Evolutionary conservation across 2,329 filamentous ascomycete species (phyloP), one percentile per base, ranked within the genome.

Genomic region (Zymoseptoria brevis): DNA sequence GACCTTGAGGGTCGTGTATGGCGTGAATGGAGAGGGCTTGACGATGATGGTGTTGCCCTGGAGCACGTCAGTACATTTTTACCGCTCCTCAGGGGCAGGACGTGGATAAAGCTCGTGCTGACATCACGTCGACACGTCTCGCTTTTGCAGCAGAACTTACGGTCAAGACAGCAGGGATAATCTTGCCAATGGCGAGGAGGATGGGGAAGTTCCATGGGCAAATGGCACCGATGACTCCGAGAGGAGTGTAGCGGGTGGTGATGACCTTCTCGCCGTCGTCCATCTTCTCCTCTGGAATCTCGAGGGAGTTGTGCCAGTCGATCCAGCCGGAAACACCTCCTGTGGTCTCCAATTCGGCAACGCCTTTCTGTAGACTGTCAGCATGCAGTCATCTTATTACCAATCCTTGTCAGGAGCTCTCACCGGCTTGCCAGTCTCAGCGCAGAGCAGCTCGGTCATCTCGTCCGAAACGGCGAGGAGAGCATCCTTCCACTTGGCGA

Each of bases 1-100:
- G n/a, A 85, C 67, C 71, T 87, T 87, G 48, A 88, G 74, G 3
- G 75, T 74, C 1, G 76, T 78, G 70, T 84, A 85, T 5, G 83
- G 82, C 0, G 83, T 83, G 68, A 80, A 84, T 0, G 80, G 80
- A 22, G 68, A 61, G 69, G 77, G 71, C 69, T 74, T 71, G 60
- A 71, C 62, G 57, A 73, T 74, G 63, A 74, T 72, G 19, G 69
- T 71, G 66, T 72, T 72, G n/a, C 72, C 72, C 35, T 45, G 13
- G 35, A 16, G 13, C 35, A n/a, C 3, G 35, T 45, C 35, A 45
- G 35, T 45, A 45, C 16, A 11, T n/a, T n/a, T 13, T n/a, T 2
- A 45, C 22, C 5, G 35, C 16, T 45, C 13, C 13, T 45, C 13
- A 16, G 35, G 35, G 13, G 8, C 13, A 16, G 3, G 13, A 35